phyloP scores from a whole-genome alignment of 805 yeast species.

The Clavispora vitiphila region DNA sequence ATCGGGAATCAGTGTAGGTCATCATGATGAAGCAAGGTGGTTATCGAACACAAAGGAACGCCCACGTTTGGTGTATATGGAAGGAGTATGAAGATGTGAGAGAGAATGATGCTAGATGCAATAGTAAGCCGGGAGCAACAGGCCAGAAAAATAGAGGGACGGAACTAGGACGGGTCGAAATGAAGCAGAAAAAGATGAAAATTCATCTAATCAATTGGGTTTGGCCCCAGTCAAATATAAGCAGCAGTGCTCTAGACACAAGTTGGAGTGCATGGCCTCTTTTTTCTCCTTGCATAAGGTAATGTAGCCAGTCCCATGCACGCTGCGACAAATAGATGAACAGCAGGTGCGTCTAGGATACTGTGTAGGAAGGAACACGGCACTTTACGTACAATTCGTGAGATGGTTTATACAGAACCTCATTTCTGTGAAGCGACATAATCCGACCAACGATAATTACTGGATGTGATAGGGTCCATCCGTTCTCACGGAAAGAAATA shows the following conservation, averaged over 20 bases:
- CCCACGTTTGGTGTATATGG: not conserved
- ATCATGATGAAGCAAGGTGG: not conserved
- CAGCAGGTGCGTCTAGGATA: not conserved
- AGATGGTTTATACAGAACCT: not conserved
- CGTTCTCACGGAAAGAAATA: too few species aligned
- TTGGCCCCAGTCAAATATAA: not conserved
- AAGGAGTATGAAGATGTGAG: not conserved
- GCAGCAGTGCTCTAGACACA: not conserved
- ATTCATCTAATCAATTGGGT: not conserved
- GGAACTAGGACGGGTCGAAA: not conserved
- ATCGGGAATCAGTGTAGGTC: not conserved
- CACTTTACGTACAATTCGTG: too few species aligned
- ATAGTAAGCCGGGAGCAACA: not conserved
- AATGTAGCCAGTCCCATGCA: constrained; percentile 1
- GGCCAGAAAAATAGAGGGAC: not conserved
- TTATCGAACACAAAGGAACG: not conserved
- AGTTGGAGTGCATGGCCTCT: not conserved
- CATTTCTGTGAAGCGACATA: not conserved
- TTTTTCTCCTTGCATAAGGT: not conserved
- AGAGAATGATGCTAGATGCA: not conserved
- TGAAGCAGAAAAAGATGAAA: not conserved
- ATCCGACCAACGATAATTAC: not conserved
- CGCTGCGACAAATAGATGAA: not conserved
- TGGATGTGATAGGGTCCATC: not conserved
- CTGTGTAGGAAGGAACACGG: not conserved